Conservation (phyloP, 2,329 filamentous ascomycete genomes). For the Alternaria alternata region DNA sequence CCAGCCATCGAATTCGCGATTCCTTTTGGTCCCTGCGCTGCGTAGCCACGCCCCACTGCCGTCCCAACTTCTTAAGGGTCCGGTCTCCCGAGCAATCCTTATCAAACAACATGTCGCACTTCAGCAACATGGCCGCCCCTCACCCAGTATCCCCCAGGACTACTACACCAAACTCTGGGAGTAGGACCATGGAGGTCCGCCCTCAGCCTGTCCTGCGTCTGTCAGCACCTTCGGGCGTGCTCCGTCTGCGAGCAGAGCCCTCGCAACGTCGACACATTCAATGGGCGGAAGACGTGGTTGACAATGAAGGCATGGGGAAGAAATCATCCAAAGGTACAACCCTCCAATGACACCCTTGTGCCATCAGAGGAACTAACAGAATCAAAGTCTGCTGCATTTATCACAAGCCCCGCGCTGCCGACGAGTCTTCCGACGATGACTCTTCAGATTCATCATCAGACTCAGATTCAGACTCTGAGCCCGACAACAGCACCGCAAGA, state of each 20-base stretch:
- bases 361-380: background rate
- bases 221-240: conserved; percentile 46
- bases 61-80: conserved; percentile 51
- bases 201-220: conserved; percentile 46
- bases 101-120: conserved; percentile 72
- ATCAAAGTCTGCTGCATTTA: conserved; percentile 95
- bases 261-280: conserved; percentile 71
- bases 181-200: conserved; percentile 34
- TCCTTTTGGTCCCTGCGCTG: conserved; percentile 26
- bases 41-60: conserved; percentile 21
- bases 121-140: conserved; percentile 34
- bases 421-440: conserved; percentile 80
- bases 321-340: conserved; percentile 88
- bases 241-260: conserved; percentile 54
- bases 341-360: background rate
- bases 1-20: conserved; percentile 16
- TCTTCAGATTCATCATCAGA: conserved; percentile 65
- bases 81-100: conserved; percentile 76
- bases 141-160: conserved; percentile 29
- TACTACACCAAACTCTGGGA: conserved; percentile 30
- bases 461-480: conserved; percentile 63
- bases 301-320: conserved; percentile 93
- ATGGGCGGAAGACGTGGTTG: conserved; percentile 92
- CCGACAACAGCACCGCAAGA: conserved; percentile 59
- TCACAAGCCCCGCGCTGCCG: conserved; percentile 73